Evolutionary conservation across 768 basidiomycete species (phyloP), one percentile per base, ranked within the genome.

Genomic region (Auriscalpium microsporum): DNA sequence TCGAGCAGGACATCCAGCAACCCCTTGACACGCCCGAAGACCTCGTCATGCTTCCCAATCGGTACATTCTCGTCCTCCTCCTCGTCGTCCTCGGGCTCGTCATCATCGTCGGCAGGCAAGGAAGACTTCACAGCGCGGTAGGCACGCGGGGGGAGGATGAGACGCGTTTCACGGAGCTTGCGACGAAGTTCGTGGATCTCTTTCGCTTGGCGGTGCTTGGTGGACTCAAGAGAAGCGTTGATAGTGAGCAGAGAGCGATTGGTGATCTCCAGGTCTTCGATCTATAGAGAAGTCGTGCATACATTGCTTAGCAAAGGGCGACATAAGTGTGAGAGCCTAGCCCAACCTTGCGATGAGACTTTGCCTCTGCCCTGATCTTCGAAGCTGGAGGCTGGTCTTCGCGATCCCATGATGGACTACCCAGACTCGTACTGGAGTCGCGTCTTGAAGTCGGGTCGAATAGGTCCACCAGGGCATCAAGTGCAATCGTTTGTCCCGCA

Each of bases 191-290:
- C 89, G 19, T 88, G 80, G 51, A 95, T 93, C 70, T 95, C 93
- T 59, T 81, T 83, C 8, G 85, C 82, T 64, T 94, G 92, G 33
- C 78, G 79, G 60, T 86, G 80, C 69, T 90, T 92, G 36, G 81
- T 79, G 37, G 83, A 79, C 68, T 95, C 92, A 19, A 95, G 76
- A 16, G 86, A 79, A 2, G 85, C 74, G 64, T 94, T 95, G 71
- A 95, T 92, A 2, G 83, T 81, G 47, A 94, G 76, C 16, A 95
- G 77, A 1, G 92, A 95, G 36, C 81, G 78, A 68, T 92, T 94
- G 7, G 90, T 86, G 64, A 95, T 95, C 69, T 94, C 90, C 10
- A 95, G 75, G 71, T 95, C 92, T 11, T 87, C 89, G 56, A 95
- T 94, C 93, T 95, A 57, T 14, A 23, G 34, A 10, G 8, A 16